A percentile compares a stretch with the other conserved stretches of the same genome.
Conservation (phyloP, 352 stramenopile species). For the Globisporangium cederbergense region DNA sequence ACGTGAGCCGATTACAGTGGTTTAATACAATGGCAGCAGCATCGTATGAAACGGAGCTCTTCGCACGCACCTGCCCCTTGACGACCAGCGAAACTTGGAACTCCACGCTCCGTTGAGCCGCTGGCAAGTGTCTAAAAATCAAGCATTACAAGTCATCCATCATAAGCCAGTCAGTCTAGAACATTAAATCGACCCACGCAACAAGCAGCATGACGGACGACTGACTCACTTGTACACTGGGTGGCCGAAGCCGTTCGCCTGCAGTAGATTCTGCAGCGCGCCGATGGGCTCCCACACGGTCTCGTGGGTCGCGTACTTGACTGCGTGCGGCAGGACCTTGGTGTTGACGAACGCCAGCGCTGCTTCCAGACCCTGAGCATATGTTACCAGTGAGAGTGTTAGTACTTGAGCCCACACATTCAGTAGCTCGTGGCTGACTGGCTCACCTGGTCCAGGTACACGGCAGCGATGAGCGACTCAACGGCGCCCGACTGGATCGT, state of each 20-base stretch:
- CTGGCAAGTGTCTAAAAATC: conserved; percentile 42
- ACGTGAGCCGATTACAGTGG: too few species aligned
- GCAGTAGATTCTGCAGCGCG: conserved; percentile 66
- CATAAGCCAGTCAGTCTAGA: neutral
- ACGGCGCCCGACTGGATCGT: conserved; percentile 77
- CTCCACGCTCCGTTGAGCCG: conserved; percentile 34
- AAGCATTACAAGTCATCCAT: neutral
- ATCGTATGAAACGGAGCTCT: neutral
- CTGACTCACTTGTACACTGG: conserved; percentile 58
- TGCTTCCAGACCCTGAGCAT: conserved; percentile 40
- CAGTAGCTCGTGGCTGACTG: neutral
- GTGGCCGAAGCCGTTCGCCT: conserved; percentile 58
- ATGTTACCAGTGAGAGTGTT: neutral
- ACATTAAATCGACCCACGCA: neutral
- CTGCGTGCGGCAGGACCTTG: conserved; percentile 51
- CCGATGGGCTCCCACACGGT: conserved; percentile 53
- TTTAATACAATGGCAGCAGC: neutral
- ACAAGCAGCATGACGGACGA: neutral
- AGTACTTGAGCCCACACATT: neutral
- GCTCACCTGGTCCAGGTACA: conserved; percentile 71
- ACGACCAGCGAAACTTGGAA: conserved; percentile 63
- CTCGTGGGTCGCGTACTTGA: conserved; percentile 52
- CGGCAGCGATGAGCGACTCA: conserved; percentile 71
- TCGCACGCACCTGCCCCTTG: conserved; percentile 49
- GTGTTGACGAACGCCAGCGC: conserved; percentile 66